These are phyloP conservation scores for Meyerozyma carpophila DNA, from an alignment of 1,139 yeast species.

Conservation along the genomic window DNA sequence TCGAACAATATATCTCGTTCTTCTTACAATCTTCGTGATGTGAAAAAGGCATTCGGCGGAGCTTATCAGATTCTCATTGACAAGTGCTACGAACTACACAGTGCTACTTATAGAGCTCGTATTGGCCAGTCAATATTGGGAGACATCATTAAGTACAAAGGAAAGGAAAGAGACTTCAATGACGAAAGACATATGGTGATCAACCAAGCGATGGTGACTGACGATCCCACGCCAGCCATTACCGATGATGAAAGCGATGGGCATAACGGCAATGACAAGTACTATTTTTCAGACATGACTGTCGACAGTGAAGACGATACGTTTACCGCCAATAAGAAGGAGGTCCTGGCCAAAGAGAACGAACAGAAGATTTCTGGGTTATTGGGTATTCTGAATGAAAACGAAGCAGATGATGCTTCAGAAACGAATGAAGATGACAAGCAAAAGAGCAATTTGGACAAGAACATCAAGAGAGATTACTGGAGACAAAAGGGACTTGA, in stretches of 20 bases:
- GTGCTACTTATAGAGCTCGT: constrained; percentile 63
- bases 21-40: constrained; percentile 72
- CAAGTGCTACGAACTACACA: constrained; percentile 54
- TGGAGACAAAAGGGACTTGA: constrained; percentile 44
- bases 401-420: neutral
- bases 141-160: constrained; percentile 70
- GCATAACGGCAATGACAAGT: constrained; percentile 32
- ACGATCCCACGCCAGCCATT: constrained; percentile 5
- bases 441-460: constrained; percentile 22
- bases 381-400: constrained; percentile 16
- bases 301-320: constrained; percentile 33
- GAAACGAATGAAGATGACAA: neutral
- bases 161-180: constrained; percentile 71
- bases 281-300: constrained; percentile 39
- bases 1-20: constrained; percentile 82
- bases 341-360: constrained; percentile 9
- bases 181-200: constrained; percentile 66
- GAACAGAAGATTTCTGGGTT: constrained; percentile 21
- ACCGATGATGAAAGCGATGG: constrained; percentile 24
- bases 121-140: constrained; percentile 75
- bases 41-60: constrained; percentile 85
- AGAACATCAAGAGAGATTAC: constrained; percentile 33
- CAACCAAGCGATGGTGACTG: constrained; percentile 50
- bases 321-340: neutral
- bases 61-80: constrained; percentile 79